phyloP scores from a whole-genome alignment of 306 rosid species.

The Vigna angularis region DNA sequence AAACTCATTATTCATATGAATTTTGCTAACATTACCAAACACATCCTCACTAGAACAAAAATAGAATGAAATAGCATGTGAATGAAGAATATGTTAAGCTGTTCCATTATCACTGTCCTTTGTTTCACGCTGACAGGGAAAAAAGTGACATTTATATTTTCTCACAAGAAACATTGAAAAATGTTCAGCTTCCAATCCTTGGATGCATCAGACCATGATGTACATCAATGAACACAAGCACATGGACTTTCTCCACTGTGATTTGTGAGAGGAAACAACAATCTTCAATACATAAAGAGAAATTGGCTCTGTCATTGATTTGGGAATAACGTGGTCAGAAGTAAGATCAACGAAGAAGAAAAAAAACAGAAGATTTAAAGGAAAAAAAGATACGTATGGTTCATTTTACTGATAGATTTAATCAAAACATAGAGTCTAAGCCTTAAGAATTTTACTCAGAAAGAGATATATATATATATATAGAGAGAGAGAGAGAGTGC shows the following conservation, averaged over 20 bases:
- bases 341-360: neutral
- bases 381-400: neutral
- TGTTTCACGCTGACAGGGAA: neutral
- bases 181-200: neutral
- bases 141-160: too few species aligned
- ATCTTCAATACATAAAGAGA: neutral
- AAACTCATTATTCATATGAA: too few species aligned
- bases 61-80: neutral
- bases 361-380: neutral
- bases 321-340: slow-evolving; percentile 4
- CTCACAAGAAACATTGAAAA: neutral
- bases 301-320: neutral
- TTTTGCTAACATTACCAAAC: neutral
- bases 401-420: neutral
- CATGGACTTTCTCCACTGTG: neutral
- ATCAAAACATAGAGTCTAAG: neutral
- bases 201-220: neutral
- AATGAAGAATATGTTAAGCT: too few species aligned
- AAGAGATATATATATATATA: neutral
- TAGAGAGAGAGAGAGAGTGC: slow-evolving; percentile 6
- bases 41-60: too few species aligned
- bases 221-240: neutral
- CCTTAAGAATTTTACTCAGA: slow-evolving; percentile 30
- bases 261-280: neutral
- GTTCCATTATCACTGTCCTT: neutral